phyloP scores from a whole-genome alignment of 768 basidiomycete species.

The Mycena epipterygia region DNA sequence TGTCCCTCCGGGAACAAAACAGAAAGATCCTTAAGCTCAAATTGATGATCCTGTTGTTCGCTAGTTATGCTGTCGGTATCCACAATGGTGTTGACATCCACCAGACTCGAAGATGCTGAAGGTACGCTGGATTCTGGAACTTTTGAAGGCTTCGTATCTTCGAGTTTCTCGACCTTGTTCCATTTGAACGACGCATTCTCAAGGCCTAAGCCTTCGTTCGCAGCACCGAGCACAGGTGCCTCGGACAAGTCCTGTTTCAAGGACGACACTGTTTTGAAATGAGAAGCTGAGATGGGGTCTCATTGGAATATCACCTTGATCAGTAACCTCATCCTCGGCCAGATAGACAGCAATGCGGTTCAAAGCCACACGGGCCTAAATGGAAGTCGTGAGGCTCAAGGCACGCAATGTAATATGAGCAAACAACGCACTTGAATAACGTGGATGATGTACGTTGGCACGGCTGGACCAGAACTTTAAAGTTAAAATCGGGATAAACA shows the following conservation, averaged over 20 bases:
- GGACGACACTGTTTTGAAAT: no score
- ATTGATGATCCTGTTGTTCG: conserved; percentile 65
- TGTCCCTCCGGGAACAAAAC: conserved; percentile 80
- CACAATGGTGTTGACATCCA: not conserved
- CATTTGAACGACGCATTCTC: conserved; percentile 73
- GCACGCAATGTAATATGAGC: not conserved
- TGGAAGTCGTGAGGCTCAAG: not conserved
- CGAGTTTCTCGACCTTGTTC: conserved; percentile 60
- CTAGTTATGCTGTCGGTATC: no score
- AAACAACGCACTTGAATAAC: conserved; percentile 66
- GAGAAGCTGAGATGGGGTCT: no score
- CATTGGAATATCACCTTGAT: no score
- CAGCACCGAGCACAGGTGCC: conserved; percentile 34
- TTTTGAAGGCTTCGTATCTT: not conserved
- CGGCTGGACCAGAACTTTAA: conserved; percentile 48
- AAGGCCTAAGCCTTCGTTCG: conserved; percentile 64
- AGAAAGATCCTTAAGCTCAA: conserved; percentile 76
- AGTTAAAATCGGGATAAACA: not conserved
- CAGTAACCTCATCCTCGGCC: conserved; percentile 79
- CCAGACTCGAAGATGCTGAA: not conserved
- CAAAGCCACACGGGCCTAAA: conserved; percentile 71
- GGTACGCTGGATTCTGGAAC: not conserved
- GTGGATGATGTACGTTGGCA: conserved; percentile 85
- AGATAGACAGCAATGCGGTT: conserved; percentile 80
- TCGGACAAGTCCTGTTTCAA: conserved; percentile 60